Evolutionary conservation across 345 rosid species (phyloP), one percentile per base, ranked within the genome.

Genomic region (Trapa bicornis): DNA sequence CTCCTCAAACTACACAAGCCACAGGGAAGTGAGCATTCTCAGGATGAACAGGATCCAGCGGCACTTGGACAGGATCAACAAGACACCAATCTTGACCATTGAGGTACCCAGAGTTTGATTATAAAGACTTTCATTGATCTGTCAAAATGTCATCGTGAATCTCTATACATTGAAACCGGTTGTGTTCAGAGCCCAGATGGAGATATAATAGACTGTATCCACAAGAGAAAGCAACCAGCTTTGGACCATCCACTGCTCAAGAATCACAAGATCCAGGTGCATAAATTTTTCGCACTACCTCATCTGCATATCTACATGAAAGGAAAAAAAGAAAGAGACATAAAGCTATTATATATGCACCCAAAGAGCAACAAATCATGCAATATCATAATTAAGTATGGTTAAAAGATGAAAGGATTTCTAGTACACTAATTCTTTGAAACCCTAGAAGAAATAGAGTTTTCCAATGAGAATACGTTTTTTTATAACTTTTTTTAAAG

Each of bases 201-300:
- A 66, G 99, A 95, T 81, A 71, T 81, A 54, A 86, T 95, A 72
- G 98, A 95, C 45, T 95, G 99, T 78, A 87, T 95, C 67, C 92
- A 71, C 77, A 87, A 82, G 73, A 81, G 85, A 79, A 82, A 79
- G 68, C 99, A 95, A 62, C 98, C 98, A 66, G 96, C 92, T 78
- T 79, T 95, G 75, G 98, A 95, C 79, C 99, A 95, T 66, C 99
- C 99, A 38, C 87, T 84, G 67, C 80, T 91, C 36, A 86, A 84
- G 80, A 85, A 85, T 76, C 99, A 95, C 84, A 91, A 87, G 91
- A 95, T 91, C 79, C 96, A 89, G 96, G 99, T 95, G 60, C 39
- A 16, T 29, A 54, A 10, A 54, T 2, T 35, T n/a, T 35, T 29
- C 33, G 6, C 60, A 4, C 35, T 8, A 45, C 48, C 48, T 13